These are phyloP conservation scores for Leptosphaerulina australis DNA, from an alignment of 2,329 filamentous ascomycete species.

Conservation along the genomic window DNA sequence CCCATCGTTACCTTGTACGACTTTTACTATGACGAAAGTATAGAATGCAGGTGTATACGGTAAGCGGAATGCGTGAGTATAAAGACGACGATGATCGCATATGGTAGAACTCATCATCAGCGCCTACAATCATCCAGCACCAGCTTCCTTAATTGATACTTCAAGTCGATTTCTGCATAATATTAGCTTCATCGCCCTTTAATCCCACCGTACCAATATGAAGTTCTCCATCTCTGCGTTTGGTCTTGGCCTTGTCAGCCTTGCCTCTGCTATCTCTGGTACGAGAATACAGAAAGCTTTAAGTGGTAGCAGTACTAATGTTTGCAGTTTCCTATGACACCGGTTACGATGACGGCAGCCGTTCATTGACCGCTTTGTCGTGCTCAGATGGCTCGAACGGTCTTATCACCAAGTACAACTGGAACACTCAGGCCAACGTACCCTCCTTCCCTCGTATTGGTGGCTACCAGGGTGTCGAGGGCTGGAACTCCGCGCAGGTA, in stretches of 20 bases:
- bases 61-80: slow-evolving; percentile 32
- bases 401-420: slow-evolving; percentile 66
- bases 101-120: slow-evolving; percentile 24
- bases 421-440: slow-evolving; percentile 56
- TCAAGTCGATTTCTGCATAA: background rate
- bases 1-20: slow-evolving; percentile 30
- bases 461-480: slow-evolving; percentile 55
- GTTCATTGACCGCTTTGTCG: slow-evolving; percentile 63
- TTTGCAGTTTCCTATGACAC: slow-evolving; percentile 70
- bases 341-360: slow-evolving; percentile 67
- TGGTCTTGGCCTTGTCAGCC: slow-evolving; percentile 36
- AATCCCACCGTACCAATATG: slow-evolving; percentile 31
- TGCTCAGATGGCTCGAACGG: slow-evolving; percentile 74
- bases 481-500: slow-evolving; percentile 53
- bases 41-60: slow-evolving; percentile 23
- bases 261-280: slow-evolving; percentile 45
- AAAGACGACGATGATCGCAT: slow-evolving; percentile 29
- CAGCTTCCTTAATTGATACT: slow-evolving; percentile 10
- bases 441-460: slow-evolving; percentile 58
- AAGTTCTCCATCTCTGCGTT: slow-evolving; percentile 40
- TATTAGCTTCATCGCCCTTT: slow-evolving; percentile 5
- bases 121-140: slow-evolving; percentile 17
- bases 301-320: slow-evolving; percentile 4
- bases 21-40: slow-evolving; percentile 25
- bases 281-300: background rate